A percentile compares a stretch with the other conserved stretches of the same genome.
phyloP scores from a whole-genome alignment of 139 green algal genomes.

The Raphidocelis subcapitata region DNA sequence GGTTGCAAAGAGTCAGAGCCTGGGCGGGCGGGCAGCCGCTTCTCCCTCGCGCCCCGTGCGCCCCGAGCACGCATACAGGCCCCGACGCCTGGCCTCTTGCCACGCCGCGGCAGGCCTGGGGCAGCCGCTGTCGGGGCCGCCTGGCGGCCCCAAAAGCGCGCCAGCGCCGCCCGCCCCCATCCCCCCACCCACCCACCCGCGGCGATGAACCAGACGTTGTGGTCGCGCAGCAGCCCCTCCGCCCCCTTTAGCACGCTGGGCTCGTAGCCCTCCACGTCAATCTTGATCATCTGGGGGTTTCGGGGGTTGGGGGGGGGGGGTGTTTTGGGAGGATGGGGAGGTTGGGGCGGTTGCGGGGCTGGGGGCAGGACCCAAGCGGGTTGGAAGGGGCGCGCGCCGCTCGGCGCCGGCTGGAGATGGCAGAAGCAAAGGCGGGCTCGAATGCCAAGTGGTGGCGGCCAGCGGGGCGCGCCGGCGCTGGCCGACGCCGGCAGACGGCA shows the following conservation, averaged over 20 bases:
- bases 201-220: slow-evolving; percentile 20
- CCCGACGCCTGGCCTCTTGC: too few species aligned
- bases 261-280: slow-evolving; percentile 38
- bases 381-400: too few species aligned
- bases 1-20: too few species aligned
- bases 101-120: too few species aligned
- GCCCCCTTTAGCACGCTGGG: slow-evolving; percentile 26
- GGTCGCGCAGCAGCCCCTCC: background rate
- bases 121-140: background rate
- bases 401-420: too few species aligned
- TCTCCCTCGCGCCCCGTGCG: too few species aligned
- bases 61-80: too few species aligned
- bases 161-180: background rate
- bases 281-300: slow-evolving; percentile 29
- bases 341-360: background rate
- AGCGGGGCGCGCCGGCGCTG: background rate
- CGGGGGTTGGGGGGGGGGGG: too few species aligned
- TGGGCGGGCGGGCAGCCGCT: too few species aligned
- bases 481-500: background rate
- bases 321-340: background rate
- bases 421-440: too few species aligned
- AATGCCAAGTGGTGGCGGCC: too few species aligned
- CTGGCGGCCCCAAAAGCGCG: background rate
- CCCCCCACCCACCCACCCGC: background rate
- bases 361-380: too few species aligned